Conservation (phyloP, 2,329 filamentous ascomycete species). For the Alternaria atra region DNA sequence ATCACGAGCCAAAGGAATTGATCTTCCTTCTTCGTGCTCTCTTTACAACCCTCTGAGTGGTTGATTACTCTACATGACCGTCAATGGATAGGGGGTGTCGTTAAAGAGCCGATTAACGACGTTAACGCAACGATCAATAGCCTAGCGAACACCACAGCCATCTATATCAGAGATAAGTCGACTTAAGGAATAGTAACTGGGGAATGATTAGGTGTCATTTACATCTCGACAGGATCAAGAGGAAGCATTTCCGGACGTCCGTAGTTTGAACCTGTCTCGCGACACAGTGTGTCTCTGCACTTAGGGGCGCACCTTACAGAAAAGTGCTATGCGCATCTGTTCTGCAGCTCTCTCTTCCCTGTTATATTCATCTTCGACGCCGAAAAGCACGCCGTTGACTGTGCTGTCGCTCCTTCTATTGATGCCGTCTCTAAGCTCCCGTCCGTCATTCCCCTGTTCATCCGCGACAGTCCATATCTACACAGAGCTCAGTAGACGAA, state of each 20-base stretch:
- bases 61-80: not conserved
- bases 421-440: slow-evolving; percentile 7
- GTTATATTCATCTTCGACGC: not conserved
- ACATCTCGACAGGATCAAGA: too few relatives aligned
- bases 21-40: not conserved
- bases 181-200: too few relatives aligned
- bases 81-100: not conserved
- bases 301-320: slow-evolving; percentile 3
- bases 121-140: not conserved
- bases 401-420: not conserved
- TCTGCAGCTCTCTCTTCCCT: not conserved
- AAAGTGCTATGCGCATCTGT: too few relatives aligned
- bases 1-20: not conserved
- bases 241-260: too few relatives aligned
- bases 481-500: not conserved
- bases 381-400: not conserved
- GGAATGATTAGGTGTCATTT: too few relatives aligned
- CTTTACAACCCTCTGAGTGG: not conserved
- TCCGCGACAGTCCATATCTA: slow-evolving; percentile 11
- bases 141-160: not conserved
- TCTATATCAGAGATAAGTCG: not conserved
- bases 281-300: not conserved
- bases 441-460: slow-evolving; percentile 15
- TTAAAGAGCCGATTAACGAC: not conserved
- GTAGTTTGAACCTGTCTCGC: not conserved